Base-by-base conservation (phyloP, 177 flowering plant genomes). In the Vitis hybrid region DNA sequence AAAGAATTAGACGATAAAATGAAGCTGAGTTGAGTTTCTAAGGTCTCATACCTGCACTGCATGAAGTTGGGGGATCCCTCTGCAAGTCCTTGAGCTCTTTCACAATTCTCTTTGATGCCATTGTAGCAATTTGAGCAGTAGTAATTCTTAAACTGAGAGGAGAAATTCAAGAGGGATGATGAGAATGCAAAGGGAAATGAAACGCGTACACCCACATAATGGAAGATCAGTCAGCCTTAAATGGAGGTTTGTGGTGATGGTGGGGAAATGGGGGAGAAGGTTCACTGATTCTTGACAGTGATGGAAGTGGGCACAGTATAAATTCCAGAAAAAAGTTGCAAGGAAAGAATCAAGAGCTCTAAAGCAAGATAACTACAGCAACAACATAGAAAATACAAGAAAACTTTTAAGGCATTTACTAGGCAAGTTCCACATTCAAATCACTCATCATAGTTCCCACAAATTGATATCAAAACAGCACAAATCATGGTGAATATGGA, bases 21-120 rank as follows among this genome's bases (percentile, higher is more conserved):
- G 17, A 55, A n/a, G n/a, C 58, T 5, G 24, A 64, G 24, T 15
- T 3, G 2, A 12, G 50, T 20, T 19, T 33, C 7, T 8, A 38
- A 38, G 47, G 47, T 24, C 13, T 58, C 8, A 11, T 73, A 86
- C 93, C 94, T 80, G 91, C 95, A 70, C 91, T 90, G 83, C 92
- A 88, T 62, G 91, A 88, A 72, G 90, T 86, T 66, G 95, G 95
- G 19, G 95, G 92, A 72, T 90, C 95, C 80, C 88, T 83, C 78
- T 88, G 92, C 77, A 90, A 73, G 64, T 90, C 92, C 80, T 79
- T 88, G 73, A 86, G 87, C 80, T 90, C 94, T 81, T 88, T 90
- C 81, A 82, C 14, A 63, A 90, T 90, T 73, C 95, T 82, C 76
- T 82, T 88, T 2, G 89, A 82, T 0, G 91, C 92, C 92, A 90